Evolutionary conservation across 2,329 filamentous ascomycete species (phyloP), one percentile per base, ranked within the genome.

Genomic region (Alternaria sp.): DNA sequence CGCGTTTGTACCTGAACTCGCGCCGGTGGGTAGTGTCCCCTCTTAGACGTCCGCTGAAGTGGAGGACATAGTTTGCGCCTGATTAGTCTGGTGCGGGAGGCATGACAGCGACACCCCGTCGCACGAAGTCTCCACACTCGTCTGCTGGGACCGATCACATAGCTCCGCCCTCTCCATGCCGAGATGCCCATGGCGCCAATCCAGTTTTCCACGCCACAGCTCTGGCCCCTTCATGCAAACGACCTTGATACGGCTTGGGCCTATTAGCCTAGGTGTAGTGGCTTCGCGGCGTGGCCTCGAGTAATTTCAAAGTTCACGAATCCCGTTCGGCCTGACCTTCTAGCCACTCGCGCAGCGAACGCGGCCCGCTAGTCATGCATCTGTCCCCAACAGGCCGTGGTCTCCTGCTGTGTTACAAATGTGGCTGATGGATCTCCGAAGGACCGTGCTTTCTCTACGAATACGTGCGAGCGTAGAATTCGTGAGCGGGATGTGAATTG

Each of bases 131-230:
- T 59, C 50, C 50, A 44, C 55, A 36, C 40, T 25, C 23, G 23
- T 12, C 50, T 58, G 50, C 52, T 59, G 52, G 54, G 30, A 50
- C 49, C 30, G 54, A 59, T 19, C 52, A 63, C 44, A 59, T 26
- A 45, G 40, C 54, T 40, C 60, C 49, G 54, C 62, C 17, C 23
- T 46, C 25, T 46, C 59, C 32, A 60, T 40, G 44, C 45, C 47
- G 54, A 54, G 44, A 47, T 36, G 49, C 59, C 15, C 26, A 59
- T 45, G 55, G 40, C 40, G 51, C n/a, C 40, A 44, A 40, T 55
- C 25, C 25, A 47, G 26, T 32, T 47, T 65, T 40, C 45, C 40
- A 64, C 64, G 64, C 64, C 57, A 65, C 57, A 25, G 23, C 28
- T 54, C 49, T 57, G 49, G 49, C 52, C 23, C 36, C 30, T 47